Base-by-base conservation (phyloP, 495 filamentous ascomycete genomes). In the Penicillium ucsense region DNA sequence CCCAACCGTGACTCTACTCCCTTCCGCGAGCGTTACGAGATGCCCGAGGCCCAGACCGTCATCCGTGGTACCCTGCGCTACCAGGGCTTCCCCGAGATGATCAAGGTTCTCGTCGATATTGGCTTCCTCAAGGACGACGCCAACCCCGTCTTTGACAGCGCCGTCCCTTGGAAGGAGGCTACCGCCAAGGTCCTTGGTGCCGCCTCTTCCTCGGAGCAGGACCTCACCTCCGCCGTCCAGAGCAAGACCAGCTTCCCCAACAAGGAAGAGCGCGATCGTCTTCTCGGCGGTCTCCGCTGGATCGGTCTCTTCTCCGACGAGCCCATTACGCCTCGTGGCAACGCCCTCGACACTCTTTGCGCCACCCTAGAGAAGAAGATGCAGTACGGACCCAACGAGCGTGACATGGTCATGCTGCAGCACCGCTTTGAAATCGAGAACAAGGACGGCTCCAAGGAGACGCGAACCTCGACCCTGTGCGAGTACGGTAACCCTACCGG, bases 341-440 rank as follows among this genome's bases (percentile, higher is more conserved):
- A 84, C 71, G 85, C 85, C 2, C 73, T 95, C 31, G 89, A 95
- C 54, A 91, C 86, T 12, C 79, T 98, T 12, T 96, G 91, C 66
- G 89, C 89, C 32, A 85, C 82, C 11, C 77, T 96, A 8, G 89
- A 95, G 71, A 63, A 85, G 71, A 95, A 94, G 78, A 94, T 95
- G 88, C 77, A 85, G 63, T 96, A 83, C 63, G 86, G 76, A 54
- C 74, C 83, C 47, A 82, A 77, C 35, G 92, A 95, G 81, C 81
- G 91, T 35, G 89, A 94, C 60, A 70, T 95, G 42, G 80, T 82
- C 45, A 86, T 92, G 78, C 79, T 95, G 35, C 88, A 94, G 71
- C 92, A 98, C 77, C 88, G 85, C 64, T 96, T 95, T 63, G 84
- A 83, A 63, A 86, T 96, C 57, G 85, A 95, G 75, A 66, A 83